These are phyloP conservation scores for Tricholoma sp. DNA, from an alignment of 768 basidiomycete genomes.

Conservation along the genomic window DNA sequence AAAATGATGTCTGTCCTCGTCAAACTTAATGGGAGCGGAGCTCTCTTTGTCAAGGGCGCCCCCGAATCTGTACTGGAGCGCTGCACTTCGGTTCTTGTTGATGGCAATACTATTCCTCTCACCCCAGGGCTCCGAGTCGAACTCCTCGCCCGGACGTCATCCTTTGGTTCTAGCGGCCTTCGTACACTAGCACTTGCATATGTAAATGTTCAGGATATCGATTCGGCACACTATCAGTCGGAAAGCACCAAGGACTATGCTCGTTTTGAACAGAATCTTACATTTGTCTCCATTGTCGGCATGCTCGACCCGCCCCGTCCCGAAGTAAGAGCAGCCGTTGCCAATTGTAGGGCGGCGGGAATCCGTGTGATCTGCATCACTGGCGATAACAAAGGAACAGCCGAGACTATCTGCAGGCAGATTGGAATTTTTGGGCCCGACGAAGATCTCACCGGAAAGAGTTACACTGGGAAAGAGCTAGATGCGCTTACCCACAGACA, in stretches of 20 bases:
- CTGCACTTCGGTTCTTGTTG: conserved; percentile 68
- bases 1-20: conserved; percentile 99
- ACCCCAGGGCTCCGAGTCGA: conserved; percentile 51
- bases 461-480: conserved; percentile 90
- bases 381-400: conserved; percentile 96
- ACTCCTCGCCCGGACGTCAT: conserved; percentile 59
- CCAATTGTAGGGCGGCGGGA: conserved; percentile 87
- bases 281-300: conserved; percentile 92
- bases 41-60: conserved; percentile 92
- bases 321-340: conserved; percentile 82
- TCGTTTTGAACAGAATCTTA: conserved; percentile 86
- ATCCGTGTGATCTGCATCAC: conserved; percentile 97
- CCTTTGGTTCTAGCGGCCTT: conserved; percentile 78
- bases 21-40: conserved; percentile 57
- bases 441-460: conserved; percentile 92
- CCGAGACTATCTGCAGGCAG: conserved; percentile 94
- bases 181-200: conserved; percentile 92
- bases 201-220: conserved; percentile 68
- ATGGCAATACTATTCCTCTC: conserved; percentile 61
- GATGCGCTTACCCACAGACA: conserved; percentile 76
- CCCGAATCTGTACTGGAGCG: conserved; percentile 93
- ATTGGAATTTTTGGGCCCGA: conserved; percentile 88
- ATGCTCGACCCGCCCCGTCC: conserved; percentile 99
- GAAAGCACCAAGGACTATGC: conserved; percentile 77
- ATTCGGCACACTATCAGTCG: conserved; percentile 77